These are phyloP conservation scores for Jaltomata sinuosa DNA, from an alignment of 257 asterid genomes.

Conservation along the genomic window DNA sequence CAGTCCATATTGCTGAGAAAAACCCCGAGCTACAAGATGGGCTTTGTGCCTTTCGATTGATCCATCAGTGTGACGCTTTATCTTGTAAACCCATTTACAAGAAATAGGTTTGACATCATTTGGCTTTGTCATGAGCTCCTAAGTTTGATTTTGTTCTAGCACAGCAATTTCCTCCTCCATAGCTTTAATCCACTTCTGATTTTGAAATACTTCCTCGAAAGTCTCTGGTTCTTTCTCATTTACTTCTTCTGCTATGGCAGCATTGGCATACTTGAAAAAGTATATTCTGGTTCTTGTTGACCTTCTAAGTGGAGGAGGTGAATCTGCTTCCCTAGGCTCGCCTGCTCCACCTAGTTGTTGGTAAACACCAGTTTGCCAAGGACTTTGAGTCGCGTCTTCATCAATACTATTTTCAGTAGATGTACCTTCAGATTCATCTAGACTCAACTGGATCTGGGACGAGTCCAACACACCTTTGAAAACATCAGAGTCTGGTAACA, in stretches of 20 bases:
- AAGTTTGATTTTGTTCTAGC: neutral
- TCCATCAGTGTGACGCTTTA: too few relatives aligned
- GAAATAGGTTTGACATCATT: too few relatives aligned
- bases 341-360: too few relatives aligned
- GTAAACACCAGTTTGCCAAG: too few relatives aligned
- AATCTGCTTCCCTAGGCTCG: too few relatives aligned
- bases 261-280: neutral
- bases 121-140: conserved; percentile 1
- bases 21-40: too few relatives aligned
- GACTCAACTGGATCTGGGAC: neutral
- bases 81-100: too few relatives aligned
- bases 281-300: too few relatives aligned
- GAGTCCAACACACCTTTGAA: neutral
- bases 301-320: too few relatives aligned
- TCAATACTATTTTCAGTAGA: neutral
- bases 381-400: neutral
- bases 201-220: neutral
- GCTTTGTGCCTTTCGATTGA: too few relatives aligned
- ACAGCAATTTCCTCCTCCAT: neutral
- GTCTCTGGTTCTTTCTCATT: neutral
- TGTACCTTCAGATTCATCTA: too few relatives aligned
- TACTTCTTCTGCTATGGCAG: neutral
- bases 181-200: neutral
- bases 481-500: neutral
- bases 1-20: too few relatives aligned